Base-by-base conservation (phyloP, 441 rosid species). In the Monsonia emarginata region DNA sequence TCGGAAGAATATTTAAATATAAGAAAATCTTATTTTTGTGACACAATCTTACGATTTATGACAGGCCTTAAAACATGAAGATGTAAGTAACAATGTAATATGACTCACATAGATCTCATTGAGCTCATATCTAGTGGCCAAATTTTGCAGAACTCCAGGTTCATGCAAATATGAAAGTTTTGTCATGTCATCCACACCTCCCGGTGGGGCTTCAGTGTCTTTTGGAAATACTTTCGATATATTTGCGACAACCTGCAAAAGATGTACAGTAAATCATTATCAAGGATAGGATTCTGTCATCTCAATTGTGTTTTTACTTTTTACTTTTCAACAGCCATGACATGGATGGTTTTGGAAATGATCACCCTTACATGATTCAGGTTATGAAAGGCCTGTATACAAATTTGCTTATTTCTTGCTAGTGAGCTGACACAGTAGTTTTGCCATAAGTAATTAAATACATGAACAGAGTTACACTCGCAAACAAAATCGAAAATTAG, bases 151-250 rank as follows among this genome's bases (percentile, higher is more conserved):
- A 68, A 87, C 93, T 70, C 90, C 90, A 1, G 90, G 93, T 75
- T 87, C 93, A 67, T 87, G 93, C 84, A 87, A 77, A 75, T 87
- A 87, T 14, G 90, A 84, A 68, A 87, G 88, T 74, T 82, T 87
- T 60, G 90, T 85, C 93, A 87, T 87, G 79, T 87, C 90, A 82
- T 87, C 90, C 10, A 84, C 85, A 70, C 93, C 93, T 50, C 85
- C 93, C 4, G 88, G 80, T 4, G 86, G 75, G 61, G 81, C 87
- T 78, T 87, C 93, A 8, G 87, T 81, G 63, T 87, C 93, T 64
- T 84, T 79, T 31, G 93, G 93, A 30, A 75, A 79, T 42, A 77
- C 70, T 74, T 81, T 83, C 16, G 83, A 85, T 67, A 84, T 73
- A 67, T 76, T 76, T 61, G 85, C 63, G 65, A 76, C 79, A 73